Evolutionary conservation across 148 eudicot species (phyloP).

Genomic region (Camellia japonica): DNA sequence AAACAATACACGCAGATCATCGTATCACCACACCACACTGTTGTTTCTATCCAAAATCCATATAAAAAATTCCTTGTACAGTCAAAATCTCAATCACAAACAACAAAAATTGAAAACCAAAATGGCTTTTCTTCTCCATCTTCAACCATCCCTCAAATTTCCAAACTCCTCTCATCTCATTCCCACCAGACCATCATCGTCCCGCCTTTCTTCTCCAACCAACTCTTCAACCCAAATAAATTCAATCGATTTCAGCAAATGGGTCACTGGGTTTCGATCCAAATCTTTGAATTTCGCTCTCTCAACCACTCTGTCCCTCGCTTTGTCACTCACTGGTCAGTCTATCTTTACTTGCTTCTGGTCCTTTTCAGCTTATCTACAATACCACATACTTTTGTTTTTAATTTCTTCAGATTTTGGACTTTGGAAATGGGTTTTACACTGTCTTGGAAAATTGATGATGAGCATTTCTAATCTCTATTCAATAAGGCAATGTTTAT

Average conservation of each 20-base stretch:
- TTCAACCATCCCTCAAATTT: constrained; percentile 15
- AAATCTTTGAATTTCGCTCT: constrained; percentile 57
- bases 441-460: background rate
- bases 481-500: background rate
- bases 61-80: background rate
- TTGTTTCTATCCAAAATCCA: background rate
- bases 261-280: constrained; percentile 45
- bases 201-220: constrained; percentile 6
- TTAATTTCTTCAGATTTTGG: too few relatives aligned
- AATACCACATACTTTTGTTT: background rate
- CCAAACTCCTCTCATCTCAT: constrained; percentile 5
- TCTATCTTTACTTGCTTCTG: background rate
- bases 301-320: constrained; percentile 59
- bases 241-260: constrained; percentile 29
- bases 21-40: too few relatives aligned
- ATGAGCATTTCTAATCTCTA: background rate
- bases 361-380: background rate
- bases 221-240: constrained; percentile 7
- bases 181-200: constrained; percentile 22
- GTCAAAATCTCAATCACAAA: too few relatives aligned
- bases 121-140: constrained; percentile 27
- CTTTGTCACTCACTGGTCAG: constrained; percentile 56
- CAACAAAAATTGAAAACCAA: background rate
- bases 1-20: too few relatives aligned
- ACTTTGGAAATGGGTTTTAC: background rate